These are phyloP conservation scores for Excoecaria cochinchinensis DNA, from an alignment of 345 rosid species.

Conservation along the genomic window DNA sequence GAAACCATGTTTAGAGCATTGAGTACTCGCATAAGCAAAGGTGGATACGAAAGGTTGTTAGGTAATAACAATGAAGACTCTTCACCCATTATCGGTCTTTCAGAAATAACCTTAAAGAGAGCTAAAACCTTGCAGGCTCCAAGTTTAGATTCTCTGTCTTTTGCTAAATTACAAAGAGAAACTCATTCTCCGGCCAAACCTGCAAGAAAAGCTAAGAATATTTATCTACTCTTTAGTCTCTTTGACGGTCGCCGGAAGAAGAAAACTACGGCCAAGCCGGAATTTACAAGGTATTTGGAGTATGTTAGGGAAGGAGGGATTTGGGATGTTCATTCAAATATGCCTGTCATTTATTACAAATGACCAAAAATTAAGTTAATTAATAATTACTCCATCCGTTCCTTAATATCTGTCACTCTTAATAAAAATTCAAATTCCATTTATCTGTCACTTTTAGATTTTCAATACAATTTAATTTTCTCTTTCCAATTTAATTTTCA, in stretches of 20 bases:
- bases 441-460: too few species aligned
- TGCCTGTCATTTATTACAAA: conserved; percentile 49
- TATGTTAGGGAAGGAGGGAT: conserved; percentile 71
- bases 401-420: too few species aligned
- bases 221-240: conserved; percentile 60
- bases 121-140: conserved; percentile 41
- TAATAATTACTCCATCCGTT: too few species aligned
- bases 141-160: too few species aligned
- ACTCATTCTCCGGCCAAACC: conserved; percentile 13
- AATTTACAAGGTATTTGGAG: conserved; percentile 64
- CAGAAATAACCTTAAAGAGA: conserved; percentile 42
- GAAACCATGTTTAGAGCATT: conserved; percentile 59
- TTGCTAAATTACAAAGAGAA: neutral
- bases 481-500: too few species aligned
- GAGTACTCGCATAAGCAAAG: conserved; percentile 48
- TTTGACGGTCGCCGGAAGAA: conserved; percentile 52
- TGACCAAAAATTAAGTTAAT: conserved; percentile 9
- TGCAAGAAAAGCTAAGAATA: conserved; percentile 36
- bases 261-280: conserved; percentile 63
- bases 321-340: conserved; percentile 53
- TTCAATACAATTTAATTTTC: too few species aligned
- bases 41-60: conserved; percentile 47
- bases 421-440: too few species aligned
- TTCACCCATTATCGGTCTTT: conserved; percentile 15
- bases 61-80: conserved; percentile 33